A percentile compares a stretch with the other conserved stretches of the same genome.
phyloP scores from a whole-genome alignment of 495 filamentous ascomycete genomes.

The Parathielavia hyrcaniae region DNA sequence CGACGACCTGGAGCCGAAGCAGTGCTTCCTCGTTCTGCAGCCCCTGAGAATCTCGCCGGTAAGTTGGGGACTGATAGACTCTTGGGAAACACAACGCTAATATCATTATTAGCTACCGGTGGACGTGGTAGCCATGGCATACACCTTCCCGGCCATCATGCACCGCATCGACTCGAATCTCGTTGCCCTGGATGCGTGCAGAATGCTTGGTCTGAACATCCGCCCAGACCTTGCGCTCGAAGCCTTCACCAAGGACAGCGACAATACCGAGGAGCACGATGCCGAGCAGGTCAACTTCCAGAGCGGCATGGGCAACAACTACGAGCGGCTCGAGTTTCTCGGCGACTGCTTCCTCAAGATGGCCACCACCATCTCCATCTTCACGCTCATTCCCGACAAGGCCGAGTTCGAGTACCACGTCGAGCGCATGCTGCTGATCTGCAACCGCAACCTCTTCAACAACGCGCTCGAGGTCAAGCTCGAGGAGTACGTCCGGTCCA shows the following conservation, averaged over 20 bases:
- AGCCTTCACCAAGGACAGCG: constrained; percentile 90
- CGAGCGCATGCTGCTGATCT: constrained; percentile 81
- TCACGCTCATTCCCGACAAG: constrained; percentile 63
- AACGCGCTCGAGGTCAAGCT: constrained; percentile 61
- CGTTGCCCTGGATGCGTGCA: constrained; percentile 62
- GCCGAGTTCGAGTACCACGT: constrained; percentile 88
- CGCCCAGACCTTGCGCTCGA: constrained; percentile 69
- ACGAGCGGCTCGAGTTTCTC: constrained; percentile 90
- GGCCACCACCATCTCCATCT: constrained; percentile 84
- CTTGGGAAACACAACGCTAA: constrained; percentile 17
- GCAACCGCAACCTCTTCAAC: constrained; percentile 84
- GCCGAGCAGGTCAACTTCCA: constrained; percentile 67
- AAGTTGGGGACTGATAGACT: constrained; percentile 31
- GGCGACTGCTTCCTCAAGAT: constrained; percentile 95
- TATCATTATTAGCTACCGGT: constrained; percentile 54
- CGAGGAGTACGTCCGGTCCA: constrained; percentile 73
- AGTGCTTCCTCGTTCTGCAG: constrained; percentile 47
- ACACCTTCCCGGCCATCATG: constrained; percentile 74
- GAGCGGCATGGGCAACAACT: constrained; percentile 91
- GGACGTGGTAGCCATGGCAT: constrained; percentile 57
- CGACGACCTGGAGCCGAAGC: constrained; percentile 32
- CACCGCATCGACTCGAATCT: constrained; percentile 75
- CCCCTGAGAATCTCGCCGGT: constrained; percentile 67
- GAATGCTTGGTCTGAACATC: constrained; percentile 52
- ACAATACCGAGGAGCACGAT: constrained; percentile 76